Evolutionary conservation across 179 eudicot genomes (phyloP).

Genomic region (Beta macrorhiza): DNA sequence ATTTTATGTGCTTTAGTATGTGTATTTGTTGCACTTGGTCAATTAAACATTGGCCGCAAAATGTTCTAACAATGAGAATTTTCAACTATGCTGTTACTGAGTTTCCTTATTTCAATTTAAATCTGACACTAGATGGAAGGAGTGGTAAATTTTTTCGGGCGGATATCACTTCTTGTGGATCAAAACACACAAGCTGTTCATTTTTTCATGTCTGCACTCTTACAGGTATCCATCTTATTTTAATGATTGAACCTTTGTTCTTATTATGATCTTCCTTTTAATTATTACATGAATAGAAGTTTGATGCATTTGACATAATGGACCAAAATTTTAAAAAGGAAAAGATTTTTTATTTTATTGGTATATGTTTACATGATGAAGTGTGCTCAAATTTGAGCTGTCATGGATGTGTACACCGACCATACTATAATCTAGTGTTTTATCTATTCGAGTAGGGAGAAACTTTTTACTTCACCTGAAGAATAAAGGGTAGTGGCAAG

Average conservation of each 20-base stretch:
- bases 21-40: background rate
- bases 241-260: background rate
- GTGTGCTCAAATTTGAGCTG: background rate
- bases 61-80: background rate
- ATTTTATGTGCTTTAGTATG: background rate
- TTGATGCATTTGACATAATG: background rate
- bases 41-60: background rate
- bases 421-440: background rate
- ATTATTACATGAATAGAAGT: background rate
- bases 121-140: slow-evolving; percentile 75
- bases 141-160: slow-evolving; percentile 81
- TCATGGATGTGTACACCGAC: background rate
- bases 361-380: background rate
- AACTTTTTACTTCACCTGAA: background rate
- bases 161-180: slow-evolving; percentile 78
- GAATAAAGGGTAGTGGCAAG: background rate
- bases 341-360: background rate
- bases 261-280: background rate
- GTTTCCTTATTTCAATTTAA: slow-evolving; percentile 3
- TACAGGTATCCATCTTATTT: slow-evolving; percentile 57
- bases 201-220: slow-evolving; percentile 83
- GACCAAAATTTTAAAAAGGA: background rate
- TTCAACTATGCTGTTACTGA: slow-evolving; percentile 9
- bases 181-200: slow-evolving; percentile 97
- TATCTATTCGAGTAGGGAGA: background rate